Evolutionary conservation across 139 green algal genomes (phyloP).

Genomic region (Microglena sp.): DNA sequence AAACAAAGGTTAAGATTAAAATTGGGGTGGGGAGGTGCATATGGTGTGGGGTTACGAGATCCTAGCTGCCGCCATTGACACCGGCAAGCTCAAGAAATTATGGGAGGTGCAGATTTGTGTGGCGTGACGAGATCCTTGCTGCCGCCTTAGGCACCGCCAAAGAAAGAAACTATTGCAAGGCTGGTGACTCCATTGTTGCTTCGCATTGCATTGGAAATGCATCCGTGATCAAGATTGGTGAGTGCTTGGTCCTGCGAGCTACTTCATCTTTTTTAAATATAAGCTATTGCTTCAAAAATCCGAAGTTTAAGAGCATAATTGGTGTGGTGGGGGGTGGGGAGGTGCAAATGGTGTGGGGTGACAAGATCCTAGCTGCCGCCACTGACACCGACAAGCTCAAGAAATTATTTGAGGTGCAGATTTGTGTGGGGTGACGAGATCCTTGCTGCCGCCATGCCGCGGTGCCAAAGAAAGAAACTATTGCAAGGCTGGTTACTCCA

Average conservation of each 20-base stretch:
- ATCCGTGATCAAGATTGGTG: constrained; percentile 92
- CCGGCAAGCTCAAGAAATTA: neutral
- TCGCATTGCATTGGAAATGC: constrained; percentile 91
- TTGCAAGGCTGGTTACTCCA: no score
- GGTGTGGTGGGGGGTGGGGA: neutral
- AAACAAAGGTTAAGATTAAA: neutral
- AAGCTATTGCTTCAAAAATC: neutral
- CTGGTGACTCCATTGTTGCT: constrained; percentile 81
- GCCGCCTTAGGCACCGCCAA: constrained; percentile 79
- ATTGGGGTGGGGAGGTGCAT: neutral
- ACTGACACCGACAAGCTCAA: neutral
- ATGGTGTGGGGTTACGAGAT: neutral
- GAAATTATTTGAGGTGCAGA: neutral
- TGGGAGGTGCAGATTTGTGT: neutral
- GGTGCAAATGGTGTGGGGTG: neutral
- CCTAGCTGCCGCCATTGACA: no score
- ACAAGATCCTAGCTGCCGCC: no score
- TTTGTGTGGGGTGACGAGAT: neutral
- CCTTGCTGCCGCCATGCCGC: constrained; percentile 71
- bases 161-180: constrained; percentile 53
- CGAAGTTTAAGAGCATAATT: neutral
- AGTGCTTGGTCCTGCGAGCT: no score
- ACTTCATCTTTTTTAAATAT: constrained; percentile 28
- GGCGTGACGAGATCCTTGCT: constrained; percentile 31
- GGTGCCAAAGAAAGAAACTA: no score